Percentiles rank a stretch among this genome's conserved stretches.
Conservation (phyloP, 2,329 filamentous ascomycete genomes). For the Alternaria metachromatica region DNA sequence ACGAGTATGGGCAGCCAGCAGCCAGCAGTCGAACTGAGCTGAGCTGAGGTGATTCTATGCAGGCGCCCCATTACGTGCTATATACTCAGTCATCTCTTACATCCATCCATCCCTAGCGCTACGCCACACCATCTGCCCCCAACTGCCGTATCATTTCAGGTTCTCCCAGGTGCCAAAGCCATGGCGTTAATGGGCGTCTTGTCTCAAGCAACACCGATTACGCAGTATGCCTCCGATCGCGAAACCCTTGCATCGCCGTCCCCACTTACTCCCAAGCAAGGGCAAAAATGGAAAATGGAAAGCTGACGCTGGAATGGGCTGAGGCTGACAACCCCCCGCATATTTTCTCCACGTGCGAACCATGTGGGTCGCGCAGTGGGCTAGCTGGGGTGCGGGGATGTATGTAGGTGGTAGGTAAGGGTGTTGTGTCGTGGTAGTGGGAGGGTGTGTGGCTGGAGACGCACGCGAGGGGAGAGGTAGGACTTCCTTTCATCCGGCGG, state of each 20-base stretch:
- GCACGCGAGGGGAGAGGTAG: neutral
- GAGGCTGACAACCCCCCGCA: neutral
- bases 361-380: neutral
- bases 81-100: neutral
- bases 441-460: neutral
- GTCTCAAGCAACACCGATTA: neutral
- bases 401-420: neutral
- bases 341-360: constrained; percentile 6
- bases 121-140: neutral
- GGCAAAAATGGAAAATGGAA: neutral
- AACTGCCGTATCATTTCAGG: neutral
- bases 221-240: neutral
- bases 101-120: neutral
- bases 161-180: neutral
- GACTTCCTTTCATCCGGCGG: constrained; percentile 1
- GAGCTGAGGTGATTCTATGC: too few relatives aligned
- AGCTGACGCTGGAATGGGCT: neutral
- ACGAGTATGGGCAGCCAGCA: too few relatives aligned
- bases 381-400: neutral
- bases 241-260: neutral
- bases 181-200: neutral
- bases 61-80: neutral
- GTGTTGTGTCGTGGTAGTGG: neutral
- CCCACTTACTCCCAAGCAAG: neutral
- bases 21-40: too few relatives aligned